Evolutionary conservation across 768 basidiomycete genomes (phyloP).

Genomic region (Leucosporidium yakuticum): DNA sequence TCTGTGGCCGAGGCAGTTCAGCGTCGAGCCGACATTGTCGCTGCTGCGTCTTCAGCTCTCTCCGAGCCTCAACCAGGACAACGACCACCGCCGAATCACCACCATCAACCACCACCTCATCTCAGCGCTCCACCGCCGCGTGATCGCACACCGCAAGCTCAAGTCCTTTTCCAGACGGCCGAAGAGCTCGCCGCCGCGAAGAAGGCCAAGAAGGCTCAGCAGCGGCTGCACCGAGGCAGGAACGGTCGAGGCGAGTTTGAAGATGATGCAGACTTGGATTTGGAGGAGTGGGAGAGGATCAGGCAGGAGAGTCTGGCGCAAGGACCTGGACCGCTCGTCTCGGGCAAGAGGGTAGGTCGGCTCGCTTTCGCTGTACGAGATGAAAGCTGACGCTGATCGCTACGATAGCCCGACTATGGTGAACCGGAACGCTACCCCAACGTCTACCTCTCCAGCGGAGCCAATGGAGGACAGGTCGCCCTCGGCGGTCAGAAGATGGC

Average conservation of each 20-base stretch:
- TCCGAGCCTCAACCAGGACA: neutral
- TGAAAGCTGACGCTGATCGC: neutral
- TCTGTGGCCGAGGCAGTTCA: constrained; percentile 64
- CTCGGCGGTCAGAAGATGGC: constrained; percentile 68
- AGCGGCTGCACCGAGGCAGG: constrained; percentile 1
- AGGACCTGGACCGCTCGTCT: constrained; percentile 24
- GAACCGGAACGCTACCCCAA: constrained; percentile 60
- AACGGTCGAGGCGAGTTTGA: constrained; percentile 21
- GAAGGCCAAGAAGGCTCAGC: constrained; percentile 20
- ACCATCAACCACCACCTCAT: neutral
- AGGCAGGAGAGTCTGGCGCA: constrained; percentile 19
- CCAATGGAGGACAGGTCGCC: constrained; percentile 48
- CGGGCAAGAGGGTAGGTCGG: constrained; percentile 15
- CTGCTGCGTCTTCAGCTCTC: constrained; percentile 26
- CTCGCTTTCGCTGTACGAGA: neutral
- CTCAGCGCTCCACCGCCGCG: constrained; percentile 9
- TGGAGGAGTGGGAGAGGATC: constrained; percentile 21
- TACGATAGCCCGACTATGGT: constrained; percentile 35
- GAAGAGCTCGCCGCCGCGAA: constrained; percentile 30
- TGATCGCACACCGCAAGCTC: constrained; percentile 29
- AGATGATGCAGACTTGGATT: constrained; percentile 12
- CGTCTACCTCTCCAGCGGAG: constrained; percentile 63
- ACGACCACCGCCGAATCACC: neutral
- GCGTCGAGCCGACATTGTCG: constrained; percentile 51
- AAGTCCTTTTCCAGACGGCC: constrained; percentile 25